Evolutionary conservation across 2,329 filamentous ascomycete genomes (phyloP).

Genomic region (Trichoderma polysporum): DNA sequence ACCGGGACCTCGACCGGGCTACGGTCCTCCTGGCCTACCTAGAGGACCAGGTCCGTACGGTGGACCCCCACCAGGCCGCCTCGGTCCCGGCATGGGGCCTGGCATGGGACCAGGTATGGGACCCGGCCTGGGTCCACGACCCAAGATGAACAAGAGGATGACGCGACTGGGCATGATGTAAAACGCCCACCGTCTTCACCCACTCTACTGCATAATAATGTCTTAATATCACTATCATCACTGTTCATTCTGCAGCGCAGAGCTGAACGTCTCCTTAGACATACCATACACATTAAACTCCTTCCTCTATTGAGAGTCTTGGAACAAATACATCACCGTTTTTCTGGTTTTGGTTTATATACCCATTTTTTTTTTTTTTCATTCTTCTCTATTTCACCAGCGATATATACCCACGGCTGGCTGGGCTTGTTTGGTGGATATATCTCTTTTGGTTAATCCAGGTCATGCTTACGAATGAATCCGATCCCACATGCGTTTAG

Average conservation of each 20-base stretch:
- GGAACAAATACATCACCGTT: constrained; percentile 7
- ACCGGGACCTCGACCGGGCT: constrained; percentile 23
- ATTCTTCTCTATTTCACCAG: constrained; percentile 5
- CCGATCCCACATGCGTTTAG: constrained; percentile 14
- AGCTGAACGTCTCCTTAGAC: background rate
- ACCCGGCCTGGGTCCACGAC: constrained; percentile 28
- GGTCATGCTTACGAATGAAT: constrained; percentile 19
- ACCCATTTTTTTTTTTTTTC: background rate
- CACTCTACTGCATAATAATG: background rate
- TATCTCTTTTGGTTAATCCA: constrained; percentile 14
- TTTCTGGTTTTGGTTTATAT: constrained; percentile 17
- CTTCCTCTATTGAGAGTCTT: background rate
- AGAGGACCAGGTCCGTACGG: constrained; percentile 22
- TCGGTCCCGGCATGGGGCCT: constrained; percentile 18
- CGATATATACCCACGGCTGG: constrained; percentile 12
- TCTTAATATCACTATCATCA: constrained; percentile 1
- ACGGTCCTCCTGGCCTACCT: constrained; percentile 17
- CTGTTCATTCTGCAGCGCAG: constrained; percentile 8
- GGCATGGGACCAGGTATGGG: constrained; percentile 20
- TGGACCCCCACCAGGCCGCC: constrained; percentile 20
- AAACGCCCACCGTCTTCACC: constrained; percentile 20
- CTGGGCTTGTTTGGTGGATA: constrained; percentile 21
- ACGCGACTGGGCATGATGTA: constrained; percentile 60
- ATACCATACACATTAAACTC: background rate
- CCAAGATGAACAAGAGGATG: constrained; percentile 62